phyloP scores from a whole-genome alignment of 1,284 basidiomycete species.

The Fomes fomentarius region DNA sequence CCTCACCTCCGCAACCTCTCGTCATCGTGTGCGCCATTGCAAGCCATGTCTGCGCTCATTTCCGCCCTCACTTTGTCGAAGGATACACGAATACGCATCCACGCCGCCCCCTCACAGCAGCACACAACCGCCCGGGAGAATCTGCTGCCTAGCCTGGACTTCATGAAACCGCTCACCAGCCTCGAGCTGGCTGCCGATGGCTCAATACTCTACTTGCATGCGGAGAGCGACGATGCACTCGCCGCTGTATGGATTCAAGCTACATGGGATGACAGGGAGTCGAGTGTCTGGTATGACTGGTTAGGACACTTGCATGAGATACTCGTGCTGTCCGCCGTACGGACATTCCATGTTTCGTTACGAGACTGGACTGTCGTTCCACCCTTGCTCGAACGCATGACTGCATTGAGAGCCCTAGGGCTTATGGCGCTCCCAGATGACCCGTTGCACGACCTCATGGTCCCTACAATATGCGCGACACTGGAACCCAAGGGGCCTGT shows the following conservation, averaged over 20 bases:
- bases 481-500: neutral
- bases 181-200: constrained; percentile 9
- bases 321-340: constrained; percentile 1
- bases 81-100: constrained; percentile 4
- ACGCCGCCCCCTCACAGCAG: neutral
- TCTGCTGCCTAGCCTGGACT: constrained; percentile 1
- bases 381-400: constrained; percentile 1
- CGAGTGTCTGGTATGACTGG: constrained; percentile 9
- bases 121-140: constrained; percentile 10
- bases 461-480: neutral
- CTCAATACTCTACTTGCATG: constrained; percentile 6
- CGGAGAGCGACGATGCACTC: constrained; percentile 3
- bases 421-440: constrained; percentile 8
- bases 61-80: constrained; percentile 1
- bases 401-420: constrained; percentile 3
- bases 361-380: constrained; percentile 10
- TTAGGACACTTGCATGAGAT: constrained; percentile 1
- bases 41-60: constrained; percentile 1
- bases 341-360: constrained; percentile 3
- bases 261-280: constrained; percentile 1
- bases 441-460: neutral
- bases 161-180: constrained; percentile 6
- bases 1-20: constrained; percentile 8
- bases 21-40: constrained; percentile 8
- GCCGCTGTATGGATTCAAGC: constrained; percentile 13